Conservation (phyloP, 768 basidiomycete species). For the Gymnopilus dilepis region DNA sequence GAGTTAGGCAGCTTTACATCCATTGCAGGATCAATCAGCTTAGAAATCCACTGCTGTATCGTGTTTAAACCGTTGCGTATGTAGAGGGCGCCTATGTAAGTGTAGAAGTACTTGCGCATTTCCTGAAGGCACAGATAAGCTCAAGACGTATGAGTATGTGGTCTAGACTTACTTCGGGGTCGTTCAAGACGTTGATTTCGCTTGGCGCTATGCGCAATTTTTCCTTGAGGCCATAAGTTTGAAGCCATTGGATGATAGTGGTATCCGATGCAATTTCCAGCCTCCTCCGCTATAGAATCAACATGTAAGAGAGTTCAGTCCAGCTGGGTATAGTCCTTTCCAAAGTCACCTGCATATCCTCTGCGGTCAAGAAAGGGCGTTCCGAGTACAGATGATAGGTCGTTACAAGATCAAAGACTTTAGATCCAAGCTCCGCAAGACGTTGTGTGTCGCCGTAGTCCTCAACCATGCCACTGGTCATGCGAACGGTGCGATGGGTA, state of each 20-base stretch:
- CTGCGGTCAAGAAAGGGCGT: slow-evolving; percentile 45
- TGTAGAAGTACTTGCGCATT: slow-evolving; percentile 57
- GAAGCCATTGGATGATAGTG: slow-evolving; percentile 54
- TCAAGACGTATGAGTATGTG: neutral
- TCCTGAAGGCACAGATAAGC: slow-evolving; percentile 45
- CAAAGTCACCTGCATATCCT: slow-evolving; percentile 49
- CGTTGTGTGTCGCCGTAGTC: slow-evolving; percentile 66
- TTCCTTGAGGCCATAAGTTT: slow-evolving; percentile 53
- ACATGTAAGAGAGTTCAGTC: neutral
- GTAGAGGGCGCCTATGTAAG: slow-evolving; percentile 72
- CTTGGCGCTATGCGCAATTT: slow-evolving; percentile 56
- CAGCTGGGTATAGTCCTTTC: neutral
- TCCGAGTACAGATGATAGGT: slow-evolving; percentile 54
- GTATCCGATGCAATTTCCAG: slow-evolving; percentile 38
- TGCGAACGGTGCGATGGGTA: slow-evolving; percentile 51
- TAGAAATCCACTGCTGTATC: slow-evolving; percentile 64
- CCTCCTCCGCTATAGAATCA: slow-evolving; percentile 29
- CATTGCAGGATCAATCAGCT: slow-evolving; percentile 55
- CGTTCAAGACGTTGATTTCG: slow-evolving; percentile 31
- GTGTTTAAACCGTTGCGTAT: slow-evolving; percentile 54
- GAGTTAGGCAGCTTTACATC: slow-evolving; percentile 23
- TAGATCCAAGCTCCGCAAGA: slow-evolving; percentile 60
- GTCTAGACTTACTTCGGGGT: slow-evolving; percentile 24
- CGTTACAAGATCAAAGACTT: slow-evolving; percentile 56
- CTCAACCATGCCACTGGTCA: slow-evolving; percentile 36